Evolutionary conservation across 805 yeast species (phyloP), one percentile per base, ranked within the genome.

Genomic region (Torulaspora indica): DNA sequence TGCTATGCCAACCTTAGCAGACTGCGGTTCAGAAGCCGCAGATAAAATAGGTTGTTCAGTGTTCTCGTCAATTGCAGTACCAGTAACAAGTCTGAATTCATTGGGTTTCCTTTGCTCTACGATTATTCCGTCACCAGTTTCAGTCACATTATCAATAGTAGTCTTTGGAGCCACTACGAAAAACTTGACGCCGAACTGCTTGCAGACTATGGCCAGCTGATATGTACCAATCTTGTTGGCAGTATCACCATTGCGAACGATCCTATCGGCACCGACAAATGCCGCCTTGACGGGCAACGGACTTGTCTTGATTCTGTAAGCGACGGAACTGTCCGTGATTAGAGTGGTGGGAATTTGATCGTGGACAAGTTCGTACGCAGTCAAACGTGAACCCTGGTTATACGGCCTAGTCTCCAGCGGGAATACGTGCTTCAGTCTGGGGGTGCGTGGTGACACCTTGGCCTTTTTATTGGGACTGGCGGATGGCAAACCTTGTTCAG

Each of bases 221-320:
- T 79, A 86, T 0, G 98, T 93, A 17, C 98, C 98, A 40, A 91
- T 91, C 68, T 91, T 91, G 68, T 91, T 91, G 1, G 98, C 98
- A 24, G 96, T 81, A 60, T 91, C 98, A 41, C 98, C 98, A 61
- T 91, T 91, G 23, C 75, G 72, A 3, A 90, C 97, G 30, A 91
- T 84, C 62, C 98, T 77, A 61, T 91, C 98, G 10, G 98, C 96
- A 35, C 98, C 98, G 4, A 87, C 96, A 43, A 89, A 85, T 17
- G 90, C 82, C 40, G 88, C 86, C 61, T 84, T 83, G 45, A 93
- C 77, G n/a, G 95, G 95, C 9, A 87, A 54, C 51, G 40, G 52
- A 27, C 57, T 55, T 4, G 57, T 57, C 45, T 60, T 70, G 41
- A 90, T 72, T 46, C 89, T 72, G 35, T 90, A 82, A 0, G 95